Base-by-base conservation (phyloP, 352 stramenopile genomes). In the Phytophthora nicotianae region DNA sequence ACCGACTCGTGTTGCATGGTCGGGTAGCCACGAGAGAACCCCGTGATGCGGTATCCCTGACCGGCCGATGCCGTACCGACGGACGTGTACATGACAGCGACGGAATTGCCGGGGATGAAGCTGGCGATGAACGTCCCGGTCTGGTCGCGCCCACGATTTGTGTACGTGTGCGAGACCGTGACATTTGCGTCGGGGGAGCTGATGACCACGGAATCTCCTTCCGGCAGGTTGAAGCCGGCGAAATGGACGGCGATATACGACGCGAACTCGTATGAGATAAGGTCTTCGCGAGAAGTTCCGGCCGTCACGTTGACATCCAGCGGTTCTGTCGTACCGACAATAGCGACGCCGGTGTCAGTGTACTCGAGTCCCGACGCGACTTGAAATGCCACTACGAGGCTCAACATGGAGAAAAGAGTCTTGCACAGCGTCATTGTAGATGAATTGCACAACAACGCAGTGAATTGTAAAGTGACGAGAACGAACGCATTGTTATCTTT, bases 201-300 rank as follows among this genome's bases (percentile, higher is more conserved):
- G 50, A 92, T 64, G 33, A 83, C 56, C 17, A 92, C 71, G 10
- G 66, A 63, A 37, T 90, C 79, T 16, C 70, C 74, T 16, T 72
- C 53, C 3, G 81, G 81, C 4, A 92, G 62, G 54, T 85, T 65
- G 32, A 92, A 79, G 21, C 56, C 55, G 46, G 60, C 38, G 42
- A 92, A 88, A 48, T 84, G 70, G 17, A 90, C 68, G 4, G 77
- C 60, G 27, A 89, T 78, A 58, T 89, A 89, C 16, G 61, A 77
- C 16, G 79, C 72, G 20, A 70, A 67, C 33, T 81, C 58, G 73
- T 86, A 70, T 41, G 70, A 65, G 43, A 86, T 71, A 33, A 74
- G 14, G 50, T 83, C 62, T 35, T 79, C 26, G 27, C 64, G 62
- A 26, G 59, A 70, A n/a, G 47, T 51, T 7, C 65, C 71, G 11